Base-by-base conservation (phyloP, 352 stramenopile species). In the Globisporangium echinulatum region DNA sequence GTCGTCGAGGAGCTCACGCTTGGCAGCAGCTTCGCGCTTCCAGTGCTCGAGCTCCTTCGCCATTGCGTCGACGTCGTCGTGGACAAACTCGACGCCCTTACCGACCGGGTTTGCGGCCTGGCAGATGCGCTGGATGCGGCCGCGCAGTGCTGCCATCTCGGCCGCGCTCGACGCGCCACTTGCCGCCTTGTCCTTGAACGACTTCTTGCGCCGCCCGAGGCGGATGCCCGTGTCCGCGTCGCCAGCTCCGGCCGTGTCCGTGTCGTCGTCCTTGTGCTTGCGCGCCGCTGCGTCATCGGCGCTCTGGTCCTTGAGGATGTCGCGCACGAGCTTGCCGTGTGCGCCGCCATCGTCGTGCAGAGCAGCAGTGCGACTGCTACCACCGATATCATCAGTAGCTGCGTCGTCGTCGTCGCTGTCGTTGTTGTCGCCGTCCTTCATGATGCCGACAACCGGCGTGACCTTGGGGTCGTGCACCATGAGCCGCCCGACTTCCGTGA, bases 11-110 rank as follows among this genome's bases (percentile, higher is more conserved):
- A 84, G 74, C 42, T 90, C 83, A 37, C 76, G 72, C 55, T 96
- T 91, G 37, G 75, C 74, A 38, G 76, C 66, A 59, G 93, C 92
- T 68, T 96, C 83, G 39, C 80, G 83, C 49, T 84, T 81, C 94
- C 94, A 98, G 56, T 90, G 80, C 50, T 94, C 84, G 40, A 98
- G 84, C 68, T 98, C 94, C 60, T 92, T 94, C 7, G 76, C 79
- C 92, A 99, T 98, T n/a, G 82, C 75, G 44, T 92, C 88, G 62
- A 98, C 68, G 70, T 98, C 94, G 61, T 98, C 87, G 63, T 96
- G 80, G 17, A 98, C 88, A 72, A 95, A 97, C 71, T 98, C 89
- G 63, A 98, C 92, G 58, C 84, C 97, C 54, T 94, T 91, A 14
- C 85, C 91, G 48, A 98, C 79, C 7, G 88, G 92, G 37, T 95